Percentiles rank a stretch among this genome's conserved stretches.
phyloP scores from a whole-genome alignment of 2,329 filamentous ascomycete species.

The Cercospora janseana region DNA sequence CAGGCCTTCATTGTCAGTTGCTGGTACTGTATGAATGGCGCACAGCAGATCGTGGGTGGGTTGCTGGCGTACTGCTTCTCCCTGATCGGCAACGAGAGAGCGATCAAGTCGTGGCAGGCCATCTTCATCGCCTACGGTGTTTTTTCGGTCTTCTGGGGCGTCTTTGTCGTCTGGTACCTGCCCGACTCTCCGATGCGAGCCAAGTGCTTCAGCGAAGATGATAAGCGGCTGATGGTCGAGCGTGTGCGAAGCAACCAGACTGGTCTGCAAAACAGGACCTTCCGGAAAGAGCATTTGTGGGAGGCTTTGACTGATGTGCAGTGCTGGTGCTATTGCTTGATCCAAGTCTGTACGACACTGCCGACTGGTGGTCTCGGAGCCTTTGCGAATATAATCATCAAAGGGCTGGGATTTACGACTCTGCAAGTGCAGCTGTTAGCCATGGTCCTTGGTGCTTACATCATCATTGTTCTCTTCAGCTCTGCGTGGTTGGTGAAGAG shows the following conservation, averaged over 20 bases:
- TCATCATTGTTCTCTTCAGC: constrained; percentile 66
- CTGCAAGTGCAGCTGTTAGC: constrained; percentile 70
- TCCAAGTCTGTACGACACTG: constrained; percentile 69
- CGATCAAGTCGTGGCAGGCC: constrained; percentile 58
- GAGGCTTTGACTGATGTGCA: constrained; percentile 65
- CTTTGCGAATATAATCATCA: constrained; percentile 73
- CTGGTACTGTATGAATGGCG: constrained; percentile 52
- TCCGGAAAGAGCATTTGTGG: constrained; percentile 54
- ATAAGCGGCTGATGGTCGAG: constrained; percentile 56
- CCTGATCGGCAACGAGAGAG: constrained; percentile 31
- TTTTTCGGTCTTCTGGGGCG: constrained; percentile 62
- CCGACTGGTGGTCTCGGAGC: constrained; percentile 71
- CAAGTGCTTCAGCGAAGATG: constrained; percentile 63
- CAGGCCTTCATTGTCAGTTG: constrained; percentile 66
- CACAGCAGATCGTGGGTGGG: constrained; percentile 69
- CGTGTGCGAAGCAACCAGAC: constrained; percentile 49
- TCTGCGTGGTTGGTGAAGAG: constrained; percentile 68
- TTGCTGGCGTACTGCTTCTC: constrained; percentile 59
- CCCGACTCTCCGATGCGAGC: constrained; percentile 70
- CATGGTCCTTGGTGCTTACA: constrained; percentile 73
- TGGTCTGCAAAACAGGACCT: constrained; percentile 49
- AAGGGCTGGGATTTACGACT: constrained; percentile 62
- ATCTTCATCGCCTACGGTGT: constrained; percentile 67
- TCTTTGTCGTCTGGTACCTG: constrained; percentile 63
- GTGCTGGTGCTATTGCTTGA: constrained; percentile 43